Evolutionary conservation across 1,284 basidiomycete species (phyloP).

Genomic region (Microbotryum violaceum): DNA sequence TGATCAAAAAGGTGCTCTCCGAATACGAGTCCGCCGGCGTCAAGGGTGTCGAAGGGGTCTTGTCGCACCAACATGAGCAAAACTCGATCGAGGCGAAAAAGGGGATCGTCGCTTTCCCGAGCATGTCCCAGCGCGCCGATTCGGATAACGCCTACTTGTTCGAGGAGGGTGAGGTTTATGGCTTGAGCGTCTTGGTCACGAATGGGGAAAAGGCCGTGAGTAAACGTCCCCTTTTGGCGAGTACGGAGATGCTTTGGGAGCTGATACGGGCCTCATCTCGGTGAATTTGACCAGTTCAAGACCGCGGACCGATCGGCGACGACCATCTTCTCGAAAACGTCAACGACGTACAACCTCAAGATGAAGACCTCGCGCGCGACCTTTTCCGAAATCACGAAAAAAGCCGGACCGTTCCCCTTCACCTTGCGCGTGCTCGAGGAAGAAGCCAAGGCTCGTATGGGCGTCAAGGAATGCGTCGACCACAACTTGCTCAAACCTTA

Average conservation of each 20-base stretch:
- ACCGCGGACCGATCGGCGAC: conserved; percentile 55
- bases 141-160: conserved; percentile 69
- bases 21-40: conserved; percentile 54
- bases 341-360: conserved; percentile 84
- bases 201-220: conserved; percentile 76
- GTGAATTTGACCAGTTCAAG: conserved; percentile 20
- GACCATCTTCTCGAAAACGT: conserved; percentile 80
- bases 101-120: conserved; percentile 83
- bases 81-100: conserved; percentile 97
- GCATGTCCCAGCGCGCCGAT: conserved; percentile 70
- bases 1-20: conserved; percentile 58
- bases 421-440: conserved; percentile 89
- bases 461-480: conserved; percentile 89
- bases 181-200: conserved; percentile 87
- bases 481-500: conserved; percentile 85
- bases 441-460: conserved; percentile 89
- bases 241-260: too few species aligned
- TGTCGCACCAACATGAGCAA: conserved; percentile 60
- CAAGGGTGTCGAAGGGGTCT: conserved; percentile 75
- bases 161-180: conserved; percentile 91
- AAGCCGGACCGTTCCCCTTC: conserved; percentile 96
- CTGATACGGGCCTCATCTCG: neutral
- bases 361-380: conserved; percentile 93
- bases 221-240: neutral
- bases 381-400: conserved; percentile 95